Conservation (phyloP, 441 rosid genomes). For the Bocquillonia castaneifolia region DNA sequence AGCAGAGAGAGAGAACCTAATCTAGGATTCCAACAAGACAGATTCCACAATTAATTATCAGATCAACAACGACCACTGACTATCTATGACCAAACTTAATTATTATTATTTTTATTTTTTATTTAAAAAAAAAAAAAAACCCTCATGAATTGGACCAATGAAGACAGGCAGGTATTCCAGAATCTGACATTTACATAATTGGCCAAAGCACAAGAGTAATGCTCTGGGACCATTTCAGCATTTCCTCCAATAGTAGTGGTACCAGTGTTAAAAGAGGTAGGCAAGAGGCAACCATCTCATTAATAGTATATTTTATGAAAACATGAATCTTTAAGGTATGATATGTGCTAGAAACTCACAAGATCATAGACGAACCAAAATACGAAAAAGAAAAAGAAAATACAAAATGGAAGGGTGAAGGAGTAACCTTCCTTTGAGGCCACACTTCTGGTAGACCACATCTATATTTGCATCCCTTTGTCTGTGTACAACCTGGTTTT, state of each 20-base stretch:
- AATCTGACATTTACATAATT: not conserved
- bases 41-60: too few species aligned
- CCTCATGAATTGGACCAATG: not conserved
- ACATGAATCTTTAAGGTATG: constrained; percentile 17
- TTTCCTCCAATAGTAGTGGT: too few species aligned
- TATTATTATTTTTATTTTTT: too few species aligned
- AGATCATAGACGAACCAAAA: constrained; percentile 13
- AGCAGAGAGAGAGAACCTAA: too few species aligned
- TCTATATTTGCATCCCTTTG: constrained; percentile 33
- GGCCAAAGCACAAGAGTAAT: not conserved
- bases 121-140: too few species aligned
- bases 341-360: constrained; percentile 23
- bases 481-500: constrained; percentile 25
- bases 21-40: too few species aligned
- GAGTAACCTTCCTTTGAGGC: constrained; percentile 30
- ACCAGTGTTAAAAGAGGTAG: not conserved
- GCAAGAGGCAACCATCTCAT: not conserved
- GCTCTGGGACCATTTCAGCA: not conserved
- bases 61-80: not conserved
- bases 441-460: constrained; percentile 15
- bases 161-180: constrained; percentile 6
- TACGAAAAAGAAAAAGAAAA: not conserved
- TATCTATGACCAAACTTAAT: not conserved
- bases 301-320: not conserved
- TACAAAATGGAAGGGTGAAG: constrained; percentile 15